These are phyloP conservation scores for Colletotrichum sp. DNA, from an alignment of 2,329 filamentous ascomycete genomes.

Conservation along the genomic window DNA sequence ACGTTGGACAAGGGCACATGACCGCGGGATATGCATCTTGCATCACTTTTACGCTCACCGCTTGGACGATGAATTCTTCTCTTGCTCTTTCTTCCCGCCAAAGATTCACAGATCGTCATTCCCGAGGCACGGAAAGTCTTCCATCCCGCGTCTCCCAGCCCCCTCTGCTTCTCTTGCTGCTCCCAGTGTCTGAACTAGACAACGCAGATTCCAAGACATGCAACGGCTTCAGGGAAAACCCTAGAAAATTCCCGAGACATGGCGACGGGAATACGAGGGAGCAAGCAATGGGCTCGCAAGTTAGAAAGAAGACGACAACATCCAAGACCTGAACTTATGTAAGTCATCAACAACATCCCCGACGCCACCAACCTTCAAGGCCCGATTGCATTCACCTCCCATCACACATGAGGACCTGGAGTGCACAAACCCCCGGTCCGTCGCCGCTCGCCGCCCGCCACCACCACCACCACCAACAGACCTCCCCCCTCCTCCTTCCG, in stretches of 20 bases:
- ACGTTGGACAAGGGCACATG: constrained; percentile 17
- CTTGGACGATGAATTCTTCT: background rate
- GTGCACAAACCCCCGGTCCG: background rate
- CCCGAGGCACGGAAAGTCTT: background rate
- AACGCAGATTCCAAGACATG: background rate
- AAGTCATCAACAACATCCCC: background rate
- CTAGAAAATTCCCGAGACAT: background rate
- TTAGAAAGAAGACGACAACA: background rate
- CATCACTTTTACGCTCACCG: constrained; percentile 15
- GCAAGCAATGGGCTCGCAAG: background rate
- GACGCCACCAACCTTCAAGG: constrained; percentile 1
- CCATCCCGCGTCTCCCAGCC: background rate
- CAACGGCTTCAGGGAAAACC: background rate
- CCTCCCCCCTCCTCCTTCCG: background rate
- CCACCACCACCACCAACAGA: background rate
- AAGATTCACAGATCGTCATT: background rate
- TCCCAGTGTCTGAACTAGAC: background rate
- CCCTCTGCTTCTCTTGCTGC: background rate
- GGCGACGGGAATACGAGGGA: background rate
- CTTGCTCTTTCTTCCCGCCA: background rate
- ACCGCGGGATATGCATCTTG: constrained; percentile 1
- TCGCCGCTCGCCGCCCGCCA: background rate
- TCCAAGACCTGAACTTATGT: background rate
- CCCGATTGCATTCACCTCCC: background rate
- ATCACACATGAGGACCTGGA: background rate